These are phyloP conservation scores for Oryza australiensis DNA, from an alignment of 176 grass and related monocot species.

Conservation along the genomic window DNA sequence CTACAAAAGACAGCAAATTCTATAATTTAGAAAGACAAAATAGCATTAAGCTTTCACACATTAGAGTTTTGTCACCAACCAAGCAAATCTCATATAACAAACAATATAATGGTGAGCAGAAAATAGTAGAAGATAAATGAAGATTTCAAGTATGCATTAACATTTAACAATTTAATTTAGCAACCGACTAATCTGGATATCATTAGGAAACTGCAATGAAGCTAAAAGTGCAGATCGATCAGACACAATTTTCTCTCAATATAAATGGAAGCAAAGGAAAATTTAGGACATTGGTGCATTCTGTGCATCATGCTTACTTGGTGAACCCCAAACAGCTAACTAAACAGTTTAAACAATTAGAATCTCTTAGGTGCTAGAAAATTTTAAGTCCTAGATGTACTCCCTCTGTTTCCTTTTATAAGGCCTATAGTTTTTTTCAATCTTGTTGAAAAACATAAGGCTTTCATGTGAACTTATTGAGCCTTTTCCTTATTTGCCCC, in stretches of 20 bases:
- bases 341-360: not conserved
- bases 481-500: too few relatives aligned
- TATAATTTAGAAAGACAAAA: not conserved
- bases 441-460: too few relatives aligned
- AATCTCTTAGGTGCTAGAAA: not conserved
- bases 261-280: not conserved
- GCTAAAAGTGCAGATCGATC: not conserved
- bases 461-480: not conserved
- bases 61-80: not conserved
- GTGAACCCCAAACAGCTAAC: not conserved
- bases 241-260: not conserved
- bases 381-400: too few relatives aligned
- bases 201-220: not conserved
- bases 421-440: too few relatives aligned
- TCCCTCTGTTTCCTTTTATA: too few relatives aligned
- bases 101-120: not conserved
- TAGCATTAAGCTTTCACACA: not conserved
- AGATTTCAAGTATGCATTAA: not conserved
- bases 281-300: not conserved
- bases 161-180: not conserved
- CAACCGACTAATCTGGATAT: not conserved
- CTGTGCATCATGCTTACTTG: not conserved
- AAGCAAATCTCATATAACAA: slow-evolving; percentile 12
- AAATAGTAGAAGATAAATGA: not conserved
- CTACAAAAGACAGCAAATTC: not conserved